These are phyloP conservation scores for Suillus bovinus DNA, from an alignment of 768 basidiomycete genomes.

Conservation along the genomic window DNA sequence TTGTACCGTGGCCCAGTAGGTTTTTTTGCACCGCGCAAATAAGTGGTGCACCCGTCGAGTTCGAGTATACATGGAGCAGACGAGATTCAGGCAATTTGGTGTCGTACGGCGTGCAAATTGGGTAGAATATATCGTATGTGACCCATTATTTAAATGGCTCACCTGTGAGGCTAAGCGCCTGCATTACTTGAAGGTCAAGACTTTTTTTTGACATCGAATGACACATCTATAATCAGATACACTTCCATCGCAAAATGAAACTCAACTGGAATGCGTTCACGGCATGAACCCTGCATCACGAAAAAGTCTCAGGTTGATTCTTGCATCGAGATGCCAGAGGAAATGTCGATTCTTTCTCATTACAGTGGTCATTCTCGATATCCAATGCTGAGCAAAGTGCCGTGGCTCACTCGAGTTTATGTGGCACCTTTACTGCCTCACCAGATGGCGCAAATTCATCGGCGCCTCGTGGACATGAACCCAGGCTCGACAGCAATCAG, in stretches of 20 bases:
- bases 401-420: neutral
- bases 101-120: too few relatives aligned
- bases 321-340: neutral
- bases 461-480: neutral
- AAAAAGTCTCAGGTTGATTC: neutral
- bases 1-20: neutral
- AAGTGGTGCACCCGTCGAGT: neutral
- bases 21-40: neutral
- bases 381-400: neutral
- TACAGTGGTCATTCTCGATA: neutral
- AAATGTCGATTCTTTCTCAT: neutral
- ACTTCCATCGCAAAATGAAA: neutral
- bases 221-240: neutral
- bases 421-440: neutral
- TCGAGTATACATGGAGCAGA: neutral
- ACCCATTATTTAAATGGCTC: neutral
- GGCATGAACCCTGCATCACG: conserved; percentile 4
- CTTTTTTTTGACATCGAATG: neutral
- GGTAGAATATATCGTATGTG: too few relatives aligned
- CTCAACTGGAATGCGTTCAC: conserved; percentile 1
- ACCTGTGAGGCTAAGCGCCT: neutral
- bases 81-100: neutral
- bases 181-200: neutral
- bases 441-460: too few relatives aligned
- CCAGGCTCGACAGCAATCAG: neutral